Percentiles rank a stretch among this genome's conserved stretches.
These are phyloP conservation scores for Sclerotinia borealis DNA, from an alignment of 2,329 filamentous ascomycete genomes.

Conservation along the genomic window DNA sequence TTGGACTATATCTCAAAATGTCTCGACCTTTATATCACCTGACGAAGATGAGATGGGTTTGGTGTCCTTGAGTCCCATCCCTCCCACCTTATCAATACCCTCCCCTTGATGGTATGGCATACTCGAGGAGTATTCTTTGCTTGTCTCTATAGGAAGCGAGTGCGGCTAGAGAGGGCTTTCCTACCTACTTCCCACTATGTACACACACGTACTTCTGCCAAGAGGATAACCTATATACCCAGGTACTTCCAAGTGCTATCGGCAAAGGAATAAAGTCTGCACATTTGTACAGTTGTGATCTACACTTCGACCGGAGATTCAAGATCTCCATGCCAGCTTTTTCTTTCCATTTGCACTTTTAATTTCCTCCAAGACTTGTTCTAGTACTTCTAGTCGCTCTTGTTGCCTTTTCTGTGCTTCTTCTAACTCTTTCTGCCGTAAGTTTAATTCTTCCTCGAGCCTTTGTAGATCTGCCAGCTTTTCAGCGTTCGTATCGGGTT, in stretches of 20 bases:
- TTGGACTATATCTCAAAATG: neutral
- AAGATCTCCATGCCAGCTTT: constrained; percentile 18
- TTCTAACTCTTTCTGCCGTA: constrained; percentile 48
- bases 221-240: neutral
- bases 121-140: neutral
- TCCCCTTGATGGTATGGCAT: neutral
- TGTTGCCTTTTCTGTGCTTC: constrained; percentile 37
- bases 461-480: constrained; percentile 48
- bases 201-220: neutral
- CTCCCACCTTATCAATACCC: neutral
- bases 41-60: neutral
- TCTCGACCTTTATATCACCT: neutral
- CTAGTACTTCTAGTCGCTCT: constrained; percentile 29
- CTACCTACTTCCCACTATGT: neutral
- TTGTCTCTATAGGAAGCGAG: neutral
- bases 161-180: neutral
- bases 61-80: neutral
- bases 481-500: constrained; percentile 52
- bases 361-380: constrained; percentile 31
- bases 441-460: constrained; percentile 46
- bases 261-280: neutral
- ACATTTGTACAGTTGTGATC: neutral
- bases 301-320: neutral
- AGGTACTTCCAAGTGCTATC: neutral
- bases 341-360: constrained; percentile 25